Conservation (phyloP, 2,329 filamentous ascomycete genomes). For the Elsinoe arachidis region DNA sequence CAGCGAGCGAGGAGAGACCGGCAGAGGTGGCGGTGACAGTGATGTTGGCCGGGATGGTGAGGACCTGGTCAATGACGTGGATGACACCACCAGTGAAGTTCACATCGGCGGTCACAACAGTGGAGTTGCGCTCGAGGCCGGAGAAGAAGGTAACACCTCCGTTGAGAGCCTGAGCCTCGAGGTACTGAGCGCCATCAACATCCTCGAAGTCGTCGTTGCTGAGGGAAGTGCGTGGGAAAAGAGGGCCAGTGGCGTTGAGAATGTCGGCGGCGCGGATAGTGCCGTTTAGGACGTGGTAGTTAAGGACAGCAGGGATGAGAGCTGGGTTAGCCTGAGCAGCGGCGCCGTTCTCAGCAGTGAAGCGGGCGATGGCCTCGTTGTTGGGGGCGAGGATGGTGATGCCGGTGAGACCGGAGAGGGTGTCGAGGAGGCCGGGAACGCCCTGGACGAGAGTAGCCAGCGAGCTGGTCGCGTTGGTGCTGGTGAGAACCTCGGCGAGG, state of each 20-base stretch:
- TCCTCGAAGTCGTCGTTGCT: slow-evolving; percentile 46
- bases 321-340: slow-evolving; percentile 26
- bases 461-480: slow-evolving; percentile 21
- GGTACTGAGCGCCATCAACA: slow-evolving; percentile 51
- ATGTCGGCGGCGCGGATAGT: slow-evolving; percentile 34
- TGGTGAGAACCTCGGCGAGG: slow-evolving; percentile 19
- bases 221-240: slow-evolving; percentile 43
- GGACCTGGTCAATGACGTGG: slow-evolving; percentile 38
- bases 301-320: slow-evolving; percentile 39
- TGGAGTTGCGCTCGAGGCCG: slow-evolving; percentile 43
- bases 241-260: slow-evolving; percentile 27
- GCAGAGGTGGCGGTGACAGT: slow-evolving; percentile 26
- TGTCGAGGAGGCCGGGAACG: slow-evolving; percentile 25
- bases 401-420: slow-evolving; percentile 26
- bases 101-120: slow-evolving; percentile 38
- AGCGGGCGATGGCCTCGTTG: slow-evolving; percentile 33
- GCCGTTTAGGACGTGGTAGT: slow-evolving; percentile 52
- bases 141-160: slow-evolving; percentile 43
- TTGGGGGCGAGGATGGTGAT: slow-evolving; percentile 51
- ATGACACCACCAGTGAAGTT: slow-evolving; percentile 39
- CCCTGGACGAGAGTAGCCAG: slow-evolving; percentile 21
- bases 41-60: slow-evolving; percentile 31
- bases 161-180: slow-evolving; percentile 38
- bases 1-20: slow-evolving; percentile 33
- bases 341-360: slow-evolving; percentile 25